Base-by-base conservation (phyloP, 768 basidiomycete species). In the Omphalotus guepiniiformis region DNA sequence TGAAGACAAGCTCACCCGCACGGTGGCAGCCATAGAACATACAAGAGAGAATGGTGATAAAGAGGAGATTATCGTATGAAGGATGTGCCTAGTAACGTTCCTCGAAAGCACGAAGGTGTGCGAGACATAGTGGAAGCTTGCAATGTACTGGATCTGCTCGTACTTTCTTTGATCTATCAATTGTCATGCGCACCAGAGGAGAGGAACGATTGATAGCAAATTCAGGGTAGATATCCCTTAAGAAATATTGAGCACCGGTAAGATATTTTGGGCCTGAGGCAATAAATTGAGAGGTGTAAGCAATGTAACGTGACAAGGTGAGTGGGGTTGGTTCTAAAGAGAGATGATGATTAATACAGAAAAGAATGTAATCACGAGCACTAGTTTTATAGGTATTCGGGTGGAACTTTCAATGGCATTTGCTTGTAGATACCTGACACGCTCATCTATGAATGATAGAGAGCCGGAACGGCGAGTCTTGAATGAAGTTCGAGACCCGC, bases 21-120 rank as follows among this genome's bases (percentile, higher is more conserved):
- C 57, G 45, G 51, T 65, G 63, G 35, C 63, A 65, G 6, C 47
- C 59, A 47, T 63, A 63, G 38, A 65, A 65, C n/a, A 45, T 41
- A 28, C 59, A 63, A 2, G 58, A 50, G 1, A 63, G 47, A 1
- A 64, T 39, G 1, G 49, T 53, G 12, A 43, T 43, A 39, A 64
- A 63, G 2, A 63, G 49, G 22, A 60, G 48, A 45, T 60, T 53
- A 37, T 62, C 59, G 39, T 56, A 62, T 3, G 37, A 19, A 3
- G 35, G 25, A 12, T 39, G 47, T 12, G 27, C 12, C 4, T 26
- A 13, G 1, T 49, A 52, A 3, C 43, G 26, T 13, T 55, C n/a
- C 1, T 50, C 21, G 40, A 55, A 60, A 6, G 19, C 21, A n/a
- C 43, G 18, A 11, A 61, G 47, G 36, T 63, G 60, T 1, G 37